A percentile compares a stretch with the other conserved stretches of the same genome.
phyloP scores from a whole-genome alignment of 176 grass and related monocot genomes.

The Tillandsia leiboldiana region DNA sequence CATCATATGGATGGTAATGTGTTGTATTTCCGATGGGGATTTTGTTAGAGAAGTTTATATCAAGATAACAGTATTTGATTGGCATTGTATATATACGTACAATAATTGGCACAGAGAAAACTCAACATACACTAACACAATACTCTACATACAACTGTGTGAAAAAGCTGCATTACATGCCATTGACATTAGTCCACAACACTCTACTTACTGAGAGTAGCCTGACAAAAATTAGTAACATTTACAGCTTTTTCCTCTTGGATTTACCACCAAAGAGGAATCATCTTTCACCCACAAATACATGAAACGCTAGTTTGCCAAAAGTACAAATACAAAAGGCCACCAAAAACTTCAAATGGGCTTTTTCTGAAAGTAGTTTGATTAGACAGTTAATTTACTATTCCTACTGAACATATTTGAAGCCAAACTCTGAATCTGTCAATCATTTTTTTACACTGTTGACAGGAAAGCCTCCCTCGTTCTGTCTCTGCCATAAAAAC shows the following conservation, averaged over 20 bases:
- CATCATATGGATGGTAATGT: neutral
- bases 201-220: no score
- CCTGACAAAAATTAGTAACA: no score
- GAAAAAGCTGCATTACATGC: no score
- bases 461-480: slow-evolving; percentile 48
- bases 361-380: neutral
- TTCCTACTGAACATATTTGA: neutral
- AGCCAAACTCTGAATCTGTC: neutral
- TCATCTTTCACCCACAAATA: neutral
- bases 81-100: no score
- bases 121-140: no score
- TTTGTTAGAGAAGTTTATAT: no score
- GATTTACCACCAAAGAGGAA: neutral
- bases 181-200: no score
- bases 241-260: neutral
- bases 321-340: neutral
- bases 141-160: no score
- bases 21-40: no score
- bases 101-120: no score
- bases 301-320: neutral
- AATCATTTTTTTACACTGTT: slow-evolving; percentile 10
- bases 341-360: neutral
- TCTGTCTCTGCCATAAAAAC: slow-evolving; percentile 45
- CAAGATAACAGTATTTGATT: no score
- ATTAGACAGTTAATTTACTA: neutral